Conservation (phyloP, 352 stramenopile species). For the Pythium rishiriense region DNA sequence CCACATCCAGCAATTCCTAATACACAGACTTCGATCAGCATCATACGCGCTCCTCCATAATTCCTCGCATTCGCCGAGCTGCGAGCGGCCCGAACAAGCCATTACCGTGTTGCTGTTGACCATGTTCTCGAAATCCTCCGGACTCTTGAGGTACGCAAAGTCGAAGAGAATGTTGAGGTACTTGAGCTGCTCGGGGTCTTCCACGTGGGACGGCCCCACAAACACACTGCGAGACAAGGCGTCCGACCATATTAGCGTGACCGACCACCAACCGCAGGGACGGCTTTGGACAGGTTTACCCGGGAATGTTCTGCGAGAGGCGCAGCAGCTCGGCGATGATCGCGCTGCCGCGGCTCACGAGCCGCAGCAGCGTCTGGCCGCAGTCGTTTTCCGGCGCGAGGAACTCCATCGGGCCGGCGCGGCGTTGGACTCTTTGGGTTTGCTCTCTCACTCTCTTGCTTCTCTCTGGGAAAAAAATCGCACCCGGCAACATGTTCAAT, state of each 20-base stretch:
- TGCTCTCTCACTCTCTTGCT: background rate
- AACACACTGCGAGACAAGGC: constrained; percentile 62
- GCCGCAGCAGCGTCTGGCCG: constrained; percentile 92
- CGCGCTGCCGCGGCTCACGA: constrained; percentile 89
- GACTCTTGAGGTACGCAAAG: constrained; percentile 94
- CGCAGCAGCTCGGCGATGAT: constrained; percentile 93
- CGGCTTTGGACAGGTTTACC: constrained; percentile 33
- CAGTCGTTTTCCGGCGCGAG: constrained; percentile 93
- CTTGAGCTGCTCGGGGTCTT: constrained; percentile 89
- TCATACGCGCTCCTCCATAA: too few relatives aligned
- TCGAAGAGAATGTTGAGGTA: constrained; percentile 95
- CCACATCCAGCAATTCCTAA: constrained; percentile 64
- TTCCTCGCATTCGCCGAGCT: too few relatives aligned
- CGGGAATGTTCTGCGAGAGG: constrained; percentile 90
- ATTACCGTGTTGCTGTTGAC: constrained; percentile 88
- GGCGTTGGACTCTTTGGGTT: constrained; percentile 8
- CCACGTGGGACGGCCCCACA: constrained; percentile 81
- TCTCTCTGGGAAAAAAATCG: background rate
- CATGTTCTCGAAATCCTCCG: constrained; percentile 94
- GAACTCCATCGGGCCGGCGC: constrained; percentile 74
- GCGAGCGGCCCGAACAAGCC: background rate
- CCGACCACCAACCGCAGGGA: background rate
- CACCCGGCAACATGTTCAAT: constrained; percentile 29
- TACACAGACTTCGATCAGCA: background rate
- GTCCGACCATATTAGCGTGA: background rate